A percentile compares a stretch with the other conserved stretches of the same genome.
phyloP scores from a whole-genome alignment of 169 alveolate genomes.

The Amoebophrya sp. region DNA sequence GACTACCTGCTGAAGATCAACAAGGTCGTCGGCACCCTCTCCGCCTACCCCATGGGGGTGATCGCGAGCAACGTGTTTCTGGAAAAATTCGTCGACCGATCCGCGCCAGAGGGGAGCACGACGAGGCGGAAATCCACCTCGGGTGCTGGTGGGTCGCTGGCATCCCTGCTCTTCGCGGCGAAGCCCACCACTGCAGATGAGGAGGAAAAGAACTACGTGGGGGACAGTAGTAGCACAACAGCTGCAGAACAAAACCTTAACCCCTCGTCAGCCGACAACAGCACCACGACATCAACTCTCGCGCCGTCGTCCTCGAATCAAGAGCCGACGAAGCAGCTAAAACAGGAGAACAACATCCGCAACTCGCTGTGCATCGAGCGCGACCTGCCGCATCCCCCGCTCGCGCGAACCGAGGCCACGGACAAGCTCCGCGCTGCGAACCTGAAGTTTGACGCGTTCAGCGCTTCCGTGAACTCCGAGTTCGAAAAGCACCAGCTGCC shows the following conservation, averaged over 20 bases:
- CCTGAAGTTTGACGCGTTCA: not conserved
- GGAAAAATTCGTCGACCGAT: not conserved
- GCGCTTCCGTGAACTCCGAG: not conserved
- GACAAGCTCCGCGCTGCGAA: not conserved
- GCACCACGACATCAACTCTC: too few species aligned
- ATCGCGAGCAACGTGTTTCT: not conserved
- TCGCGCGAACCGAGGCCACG: not conserved
- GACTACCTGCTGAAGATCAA: not conserved
- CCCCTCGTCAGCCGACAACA: too few species aligned
- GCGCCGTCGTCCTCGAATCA: too few species aligned
- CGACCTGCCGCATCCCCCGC: not conserved
- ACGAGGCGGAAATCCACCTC: too few species aligned
- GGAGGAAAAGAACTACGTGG: not conserved
- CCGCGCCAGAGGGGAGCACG: too few species aligned
- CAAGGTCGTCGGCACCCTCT: not conserved
- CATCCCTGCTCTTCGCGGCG: too few species aligned
- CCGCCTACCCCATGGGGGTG: not conserved
- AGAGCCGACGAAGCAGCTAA: too few species aligned
- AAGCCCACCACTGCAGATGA: not conserved
- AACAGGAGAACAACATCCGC: not conserved
- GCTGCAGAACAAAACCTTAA: too few species aligned
- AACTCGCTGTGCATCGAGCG: not conserved
- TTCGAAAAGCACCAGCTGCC: not conserved
- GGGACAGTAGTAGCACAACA: not conserved
- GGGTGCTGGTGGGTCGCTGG: too few species aligned